Base-by-base conservation (phyloP, 208 protist species). In the Wallacemonas sp. region DNA sequence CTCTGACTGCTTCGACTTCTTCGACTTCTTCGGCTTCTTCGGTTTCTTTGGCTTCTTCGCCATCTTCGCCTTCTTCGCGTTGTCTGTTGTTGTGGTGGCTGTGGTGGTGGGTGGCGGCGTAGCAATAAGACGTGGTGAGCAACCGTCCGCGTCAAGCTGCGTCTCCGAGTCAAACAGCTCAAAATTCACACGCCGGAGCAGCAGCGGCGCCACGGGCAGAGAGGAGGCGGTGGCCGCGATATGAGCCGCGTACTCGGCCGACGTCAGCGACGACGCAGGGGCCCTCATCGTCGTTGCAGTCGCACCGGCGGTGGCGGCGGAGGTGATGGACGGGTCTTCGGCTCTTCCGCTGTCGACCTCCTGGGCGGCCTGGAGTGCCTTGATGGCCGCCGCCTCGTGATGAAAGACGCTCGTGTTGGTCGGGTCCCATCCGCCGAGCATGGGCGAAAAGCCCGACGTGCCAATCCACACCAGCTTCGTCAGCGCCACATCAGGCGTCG, bases 401-500 rank as follows among this genome's bases (percentile, higher is more conserved):
- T 38, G 39, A 38, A 62, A 80, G 11, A 52, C 42, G 4, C 68
- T 49, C 18, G 77, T 84, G 73, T 84, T 78, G 29, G 76, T 79
- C 12, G 83, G 83, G 33, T 89, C 66, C 63, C 66, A 84, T 12
- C 83, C 83, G 7, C 83, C 83, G 20, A 81, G 39, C 63, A 84
- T 76, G 44, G 83, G 83, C 39, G 83, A 89, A 45, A 86, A 82
- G 22, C 83, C 72, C 14, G 79, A 76, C n/a, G 79, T 89, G 29
- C 83, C 83, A 14, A 86, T 67, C 54, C 74, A 83, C 12, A 89
- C 72, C 26, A 89, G 68, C n/a, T 65, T 61, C 33, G 61, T 59
- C 41, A 75, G 79, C 20, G 38, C 28, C 14, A 75, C 39, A 64
- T 59, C 20, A 42, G 54, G 74, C 50, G 73, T 41, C 23, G 45